Evolutionary conservation across 176 grass and related monocot genomes (phyloP).

Genomic region (Thinopyrum elongatum): DNA sequence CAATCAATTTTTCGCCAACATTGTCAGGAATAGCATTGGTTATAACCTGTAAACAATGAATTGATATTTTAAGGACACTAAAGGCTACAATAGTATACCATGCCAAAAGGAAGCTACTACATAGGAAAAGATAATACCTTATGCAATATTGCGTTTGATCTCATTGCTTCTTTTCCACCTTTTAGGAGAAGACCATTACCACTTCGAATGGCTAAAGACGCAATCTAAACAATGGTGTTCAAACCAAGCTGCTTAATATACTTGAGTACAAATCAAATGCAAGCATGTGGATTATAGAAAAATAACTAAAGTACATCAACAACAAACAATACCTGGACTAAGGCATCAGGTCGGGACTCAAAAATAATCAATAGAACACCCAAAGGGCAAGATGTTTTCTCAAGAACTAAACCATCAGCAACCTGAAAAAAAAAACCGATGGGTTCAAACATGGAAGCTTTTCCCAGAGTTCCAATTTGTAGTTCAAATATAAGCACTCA

Average conservation of each 20-base stretch:
- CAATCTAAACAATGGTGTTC: constrained; percentile 56
- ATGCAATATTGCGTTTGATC: constrained; percentile 88
- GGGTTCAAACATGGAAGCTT: constrained; percentile 3
- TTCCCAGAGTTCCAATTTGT: constrained; percentile 1
- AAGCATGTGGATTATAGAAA: neutral
- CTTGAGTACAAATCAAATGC: neutral
- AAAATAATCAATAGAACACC: constrained; percentile 94
- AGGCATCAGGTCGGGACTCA: constrained; percentile 94
- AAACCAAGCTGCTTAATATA: constrained; percentile 8
- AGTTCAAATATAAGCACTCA: constrained; percentile 18
- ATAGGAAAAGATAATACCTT: constrained; percentile 60
- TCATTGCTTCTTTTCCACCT: constrained; percentile 97
- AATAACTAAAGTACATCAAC: neutral
- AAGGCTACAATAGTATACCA: constrained; percentile 5
- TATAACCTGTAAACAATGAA: constrained; percentile 60
- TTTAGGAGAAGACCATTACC: constrained; percentile 96
- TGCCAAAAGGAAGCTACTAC: neutral
- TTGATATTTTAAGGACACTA: neutral
- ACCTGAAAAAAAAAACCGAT: constrained; percentile 47
- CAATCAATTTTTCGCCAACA: constrained; percentile 86
- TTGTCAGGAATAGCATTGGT: constrained; percentile 68
- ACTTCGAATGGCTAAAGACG: constrained; percentile 91
- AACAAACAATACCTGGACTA: constrained; percentile 76
- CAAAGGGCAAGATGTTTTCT: constrained; percentile 87
- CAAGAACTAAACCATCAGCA: constrained; percentile 73